Conservation (phyloP, 2,329 filamentous ascomycete species). For the Plectosphaerella plurivora region DNA sequence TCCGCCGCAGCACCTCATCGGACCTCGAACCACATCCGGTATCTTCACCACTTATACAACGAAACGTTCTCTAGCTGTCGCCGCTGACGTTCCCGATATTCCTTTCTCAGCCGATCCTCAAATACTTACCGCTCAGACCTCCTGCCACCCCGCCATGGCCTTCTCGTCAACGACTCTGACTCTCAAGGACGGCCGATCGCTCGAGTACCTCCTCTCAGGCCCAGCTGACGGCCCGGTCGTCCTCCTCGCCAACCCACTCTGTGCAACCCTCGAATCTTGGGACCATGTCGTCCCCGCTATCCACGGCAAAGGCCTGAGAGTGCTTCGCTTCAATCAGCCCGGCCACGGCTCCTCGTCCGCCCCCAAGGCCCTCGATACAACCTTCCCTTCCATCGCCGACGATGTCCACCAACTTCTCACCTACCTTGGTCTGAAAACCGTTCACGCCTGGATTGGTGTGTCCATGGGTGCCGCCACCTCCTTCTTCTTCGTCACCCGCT, state of each 20-base stretch:
- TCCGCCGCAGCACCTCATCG: no score
- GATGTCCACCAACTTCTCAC: slow-evolving; percentile 30
- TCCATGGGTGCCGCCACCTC: slow-evolving; percentile 39
- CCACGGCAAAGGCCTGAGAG: slow-evolving; percentile 28
- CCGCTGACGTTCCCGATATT: no score
- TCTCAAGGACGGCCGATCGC: slow-evolving; percentile 19
- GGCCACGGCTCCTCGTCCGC: slow-evolving; percentile 34
- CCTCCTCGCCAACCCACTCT: slow-evolving; percentile 34
- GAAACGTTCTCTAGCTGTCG: no score
- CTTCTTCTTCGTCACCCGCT: slow-evolving; percentile 30
- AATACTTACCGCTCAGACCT: background rate
- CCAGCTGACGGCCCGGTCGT: slow-evolving; percentile 22
- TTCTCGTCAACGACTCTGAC: slow-evolving; percentile 10
- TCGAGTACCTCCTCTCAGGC: slow-evolving; percentile 23
- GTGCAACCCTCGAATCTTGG: slow-evolving; percentile 30
- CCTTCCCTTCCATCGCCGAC: slow-evolving; percentile 31
- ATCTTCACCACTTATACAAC: no score
- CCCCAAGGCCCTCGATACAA: slow-evolving; percentile 27
- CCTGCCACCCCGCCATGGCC: background rate
- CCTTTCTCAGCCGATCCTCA: no score
- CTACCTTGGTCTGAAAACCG: slow-evolving; percentile 21
- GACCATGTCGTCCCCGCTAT: slow-evolving; percentile 31
- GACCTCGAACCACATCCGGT: no score
- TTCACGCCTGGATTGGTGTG: slow-evolving; percentile 38
- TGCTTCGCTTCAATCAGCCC: slow-evolving; percentile 37